A percentile compares a stretch with the other conserved stretches of the same genome.
Conservation (phyloP, 2,329 filamentous ascomycete species). For the Dothistroma septosporum region DNA sequence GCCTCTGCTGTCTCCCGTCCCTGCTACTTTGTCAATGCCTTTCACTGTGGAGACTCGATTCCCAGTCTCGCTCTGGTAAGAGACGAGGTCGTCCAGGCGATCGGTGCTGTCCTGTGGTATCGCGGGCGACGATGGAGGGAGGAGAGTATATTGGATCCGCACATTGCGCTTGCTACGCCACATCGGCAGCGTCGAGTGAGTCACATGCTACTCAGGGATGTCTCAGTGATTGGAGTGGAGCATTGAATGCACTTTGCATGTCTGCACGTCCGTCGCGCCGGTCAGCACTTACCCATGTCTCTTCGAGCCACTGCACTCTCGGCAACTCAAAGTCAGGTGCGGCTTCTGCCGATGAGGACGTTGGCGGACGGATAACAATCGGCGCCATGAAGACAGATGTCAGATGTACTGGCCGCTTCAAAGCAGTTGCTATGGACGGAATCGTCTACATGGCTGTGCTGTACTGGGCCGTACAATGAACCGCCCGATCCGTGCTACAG, state of each 20-base stretch:
- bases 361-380: constrained; percentile 31
- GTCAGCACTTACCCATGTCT: constrained; percentile 56
- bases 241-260: not conserved
- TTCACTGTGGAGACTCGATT: constrained; percentile 56
- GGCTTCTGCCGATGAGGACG: constrained; percentile 27
- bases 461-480: too few species aligned
- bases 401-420: not conserved
- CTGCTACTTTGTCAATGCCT: constrained; percentile 58
- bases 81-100: constrained; percentile 67
- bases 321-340: constrained; percentile 42
- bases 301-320: constrained; percentile 56
- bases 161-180: constrained; percentile 79
- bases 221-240: not conserved
- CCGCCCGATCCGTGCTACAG: too few species aligned
- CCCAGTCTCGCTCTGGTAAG: constrained; percentile 56
- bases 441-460: constrained; percentile 9
- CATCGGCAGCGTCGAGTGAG: constrained; percentile 72
- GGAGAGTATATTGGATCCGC: constrained; percentile 66
- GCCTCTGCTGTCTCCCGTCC: constrained; percentile 31
- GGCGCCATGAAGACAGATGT: constrained; percentile 15
- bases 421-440: not conserved
- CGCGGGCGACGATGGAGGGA: constrained; percentile 39
- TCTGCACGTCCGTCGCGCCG: not conserved
- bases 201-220: constrained; percentile 48
- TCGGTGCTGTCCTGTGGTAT: constrained; percentile 37